Conservation (phyloP, 805 yeast genomes). For the Candida odintsovae region DNA sequence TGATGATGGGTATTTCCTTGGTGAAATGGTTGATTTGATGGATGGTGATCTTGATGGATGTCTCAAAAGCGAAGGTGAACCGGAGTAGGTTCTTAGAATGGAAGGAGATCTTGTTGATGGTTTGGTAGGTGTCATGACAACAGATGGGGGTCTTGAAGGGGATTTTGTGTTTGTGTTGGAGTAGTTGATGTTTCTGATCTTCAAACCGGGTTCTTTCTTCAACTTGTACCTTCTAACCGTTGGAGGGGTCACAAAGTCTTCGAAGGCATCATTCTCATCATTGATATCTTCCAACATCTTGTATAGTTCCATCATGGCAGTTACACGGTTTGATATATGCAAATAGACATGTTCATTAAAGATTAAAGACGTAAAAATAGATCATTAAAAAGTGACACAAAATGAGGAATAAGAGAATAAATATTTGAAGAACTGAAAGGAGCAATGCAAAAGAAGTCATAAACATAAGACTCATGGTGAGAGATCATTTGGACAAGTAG, state of each 20-base stretch:
- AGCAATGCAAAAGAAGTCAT: neutral
- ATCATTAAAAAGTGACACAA: neutral
- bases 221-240: neutral
- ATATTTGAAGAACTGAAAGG: neutral
- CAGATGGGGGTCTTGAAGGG: neutral
- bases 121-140: neutral
- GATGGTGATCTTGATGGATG: neutral
- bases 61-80: neutral
- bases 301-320: neutral
- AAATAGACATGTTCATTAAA: neutral
- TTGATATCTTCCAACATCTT: neutral
- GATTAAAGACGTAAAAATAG: too few species aligned
- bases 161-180: neutral
- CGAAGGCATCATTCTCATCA: neutral
- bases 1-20: neutral
- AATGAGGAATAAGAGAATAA: neutral
- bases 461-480: neutral
- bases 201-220: neutral
- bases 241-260: neutral
- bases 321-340: neutral
- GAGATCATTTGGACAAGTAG: constrained; percentile 7
- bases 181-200: neutral
- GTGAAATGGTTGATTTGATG: neutral
- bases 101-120: neutral
- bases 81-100: neutral